Base-by-base conservation (phyloP, 768 basidiomycete species). In the Auricularia heimuer region DNA sequence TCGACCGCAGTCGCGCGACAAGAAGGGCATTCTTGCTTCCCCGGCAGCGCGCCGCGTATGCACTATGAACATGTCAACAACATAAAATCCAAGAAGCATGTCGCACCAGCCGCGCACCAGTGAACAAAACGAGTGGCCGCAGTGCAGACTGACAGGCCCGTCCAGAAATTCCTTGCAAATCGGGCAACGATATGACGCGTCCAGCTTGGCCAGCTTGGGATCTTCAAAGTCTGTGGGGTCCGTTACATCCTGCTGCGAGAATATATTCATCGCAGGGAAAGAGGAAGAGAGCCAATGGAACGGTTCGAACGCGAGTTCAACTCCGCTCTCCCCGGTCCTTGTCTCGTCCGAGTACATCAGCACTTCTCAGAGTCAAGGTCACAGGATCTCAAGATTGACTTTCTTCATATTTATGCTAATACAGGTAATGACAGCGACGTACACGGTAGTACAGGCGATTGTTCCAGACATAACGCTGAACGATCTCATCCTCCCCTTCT, bases 51-150 rank as follows among this genome's bases (percentile, higher is more conserved):
- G 24, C 81, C 76, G 61, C 91, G 80, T 63, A 92, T 84, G 71
- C 92, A 94, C 91, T 93, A 65, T 42, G 29, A 29, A 29, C 29
- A 29, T 29, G 29, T 29, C 29, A 39, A n/a, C 21, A 3, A 8
- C 44, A 35, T 33, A 21, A 37, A 42, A 39, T 44, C 36, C 56
- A 54, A 21, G 18, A 33, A 24, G 8, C 3, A 56, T 62, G 18
- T 29, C n/a, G n/a, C 16, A 21, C n/a, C 18, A 56, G 4, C n/a
- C 12, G 71, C 86, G 69, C 67, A 90, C 89, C 70, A 82, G 71
- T 14, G 89, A 90, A 75, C 92, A 93, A 72, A 92, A 94, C 61
- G 85, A 87, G 70, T 94, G 92, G 1, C 90, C 91, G 71, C 92
- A 93, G 35, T 63, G 64, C 3, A 93, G 80, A 2, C 83, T 84